A percentile compares a stretch with the other conserved stretches of the same genome.
Evolutionary conservation across 805 yeast genomes (phyloP).

Genomic region (Cyberlindnera euphorbiae): DNA sequence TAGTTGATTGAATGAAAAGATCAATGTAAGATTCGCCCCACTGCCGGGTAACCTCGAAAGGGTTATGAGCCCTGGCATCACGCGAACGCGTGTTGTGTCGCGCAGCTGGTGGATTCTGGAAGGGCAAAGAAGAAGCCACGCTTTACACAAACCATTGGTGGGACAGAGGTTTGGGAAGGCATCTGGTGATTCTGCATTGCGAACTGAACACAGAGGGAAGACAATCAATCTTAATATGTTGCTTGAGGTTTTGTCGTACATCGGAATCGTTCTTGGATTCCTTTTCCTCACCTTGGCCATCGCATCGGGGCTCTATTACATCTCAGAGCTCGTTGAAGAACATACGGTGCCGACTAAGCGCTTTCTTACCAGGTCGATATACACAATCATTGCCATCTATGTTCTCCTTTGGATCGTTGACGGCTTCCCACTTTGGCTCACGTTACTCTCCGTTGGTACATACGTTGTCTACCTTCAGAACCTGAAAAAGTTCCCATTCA

Average conservation of each 20-base stretch:
- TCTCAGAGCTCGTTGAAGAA: slow-evolving; percentile 91
- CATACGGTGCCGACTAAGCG: slow-evolving; percentile 82
- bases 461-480: slow-evolving; percentile 75
- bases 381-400: slow-evolving; percentile 50
- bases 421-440: slow-evolving; percentile 68
- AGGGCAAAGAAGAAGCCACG: too few relatives aligned
- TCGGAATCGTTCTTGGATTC: slow-evolving; percentile 61
- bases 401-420: slow-evolving; percentile 65
- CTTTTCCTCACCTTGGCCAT: slow-evolving; percentile 57
- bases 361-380: slow-evolving; percentile 59
- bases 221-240: slow-evolving; percentile 39
- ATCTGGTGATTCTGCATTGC: too few relatives aligned
- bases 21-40: too few relatives aligned
- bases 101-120: too few relatives aligned
- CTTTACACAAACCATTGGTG: too few relatives aligned
- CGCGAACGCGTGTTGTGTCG: too few relatives aligned
- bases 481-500: slow-evolving; percentile 77
- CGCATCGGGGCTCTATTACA: slow-evolving; percentile 88
- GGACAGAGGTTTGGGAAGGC: too few relatives aligned
- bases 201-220: too few relatives aligned
- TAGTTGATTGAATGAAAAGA: too few relatives aligned
- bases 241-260: slow-evolving; percentile 50
- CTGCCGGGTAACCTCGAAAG: too few relatives aligned
- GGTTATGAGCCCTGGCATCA: too few relatives aligned
- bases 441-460: slow-evolving; percentile 63